Evolutionary conservation across 176 grass and related monocot species (phyloP), one percentile per base, ranked within the genome.

Genomic region (Zoysia pacifica): DNA sequence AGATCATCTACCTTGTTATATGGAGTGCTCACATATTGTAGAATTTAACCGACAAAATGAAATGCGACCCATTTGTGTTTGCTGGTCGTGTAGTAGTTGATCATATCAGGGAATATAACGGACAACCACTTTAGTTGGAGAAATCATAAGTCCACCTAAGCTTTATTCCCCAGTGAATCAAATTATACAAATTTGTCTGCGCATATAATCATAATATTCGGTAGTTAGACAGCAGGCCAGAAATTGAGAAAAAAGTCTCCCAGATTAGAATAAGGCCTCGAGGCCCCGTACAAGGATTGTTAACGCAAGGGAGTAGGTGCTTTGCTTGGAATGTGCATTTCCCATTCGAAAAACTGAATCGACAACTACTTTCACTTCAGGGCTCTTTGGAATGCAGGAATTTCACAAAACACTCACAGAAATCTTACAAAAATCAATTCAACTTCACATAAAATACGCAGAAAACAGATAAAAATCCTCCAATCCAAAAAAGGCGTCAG

Each of bases 101-200:
- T 77, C 38, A 72, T 67, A 67, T 44, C 18, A 66, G 51, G 39
- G 74, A 78, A 50, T 73, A 82, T 72, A 86, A 66, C 40, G 44
- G 81, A 82, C 87, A 50, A 54, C 51, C 59, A 59, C 43, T 48
- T 81, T 81, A 67, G 77, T 65, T 81, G 77, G 82, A 67, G 65
- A 81, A 76, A 89, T 77, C 70, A 85, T 77, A 68, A 73, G 77
- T 58, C 82, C 82, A 81, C 78, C 78, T 85, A 81, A 52, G 72
- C 54, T 61, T 75, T 85, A 85, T 85, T 89, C 82, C 67, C 64
- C 70, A 65, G 56, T 28, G 49, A 19, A 81, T 65, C 83, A 40
- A 77, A 65, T 77, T 18, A 80, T 68, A 75, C 51, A 48, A 58
- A 79, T 66, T 67, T 65, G 47, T 54, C 67, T 67, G 59, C 20